Base-by-base conservation (phyloP, 352 stramenopile genomes). In the Phytopythium aichiense region DNA sequence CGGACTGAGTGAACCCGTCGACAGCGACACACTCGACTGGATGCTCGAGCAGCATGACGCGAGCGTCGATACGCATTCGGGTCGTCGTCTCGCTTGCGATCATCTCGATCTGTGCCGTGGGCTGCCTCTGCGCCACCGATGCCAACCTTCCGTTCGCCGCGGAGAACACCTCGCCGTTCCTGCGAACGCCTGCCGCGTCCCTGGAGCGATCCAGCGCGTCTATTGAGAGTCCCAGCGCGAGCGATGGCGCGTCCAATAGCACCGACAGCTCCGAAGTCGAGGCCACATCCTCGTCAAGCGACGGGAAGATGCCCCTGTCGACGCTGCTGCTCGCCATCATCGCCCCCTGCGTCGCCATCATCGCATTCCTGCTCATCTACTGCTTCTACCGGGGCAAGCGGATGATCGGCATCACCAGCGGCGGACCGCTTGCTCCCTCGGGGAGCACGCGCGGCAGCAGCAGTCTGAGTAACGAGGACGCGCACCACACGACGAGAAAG, bases 291-390 rank as follows among this genome's bases (percentile, higher is more conserved):
- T 25, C 53, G 9, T 37, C 53, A 11, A 42, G 33, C 53, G 38
- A 49, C 5, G 33, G 11, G 13, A n/a, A 31, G 22, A 30, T 49
- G 53, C 16, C 53, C n/a, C 13, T 46, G 53, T 49, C 35, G 53
- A 60, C 55, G 25, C 40, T 60, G 38, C 55, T 60, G 25, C 55
- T 60, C 37, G 55, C 55, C 23, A 49, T 52, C 55, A 28, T 60
- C 2, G 38, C 55, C 12, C 55, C 55, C 1, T 60, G 55, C 40
- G 38, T 43, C 38, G 55, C 55, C 23, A 18, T 60, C 38, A 43
- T 42, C 37, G 55, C 55, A 4, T 60, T 60, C 55, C 38, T 60
- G 18, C 55, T 60, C 55, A 30, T n/a, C 38, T 60, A 60, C 55
- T 60, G 38, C 55, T 51, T 42, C 33, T 51, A 52, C 38, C 55